Evolutionary conservation across 2,329 filamentous ascomycete genomes (phyloP).

Genomic region (Paecilomyces sp.): DNA sequence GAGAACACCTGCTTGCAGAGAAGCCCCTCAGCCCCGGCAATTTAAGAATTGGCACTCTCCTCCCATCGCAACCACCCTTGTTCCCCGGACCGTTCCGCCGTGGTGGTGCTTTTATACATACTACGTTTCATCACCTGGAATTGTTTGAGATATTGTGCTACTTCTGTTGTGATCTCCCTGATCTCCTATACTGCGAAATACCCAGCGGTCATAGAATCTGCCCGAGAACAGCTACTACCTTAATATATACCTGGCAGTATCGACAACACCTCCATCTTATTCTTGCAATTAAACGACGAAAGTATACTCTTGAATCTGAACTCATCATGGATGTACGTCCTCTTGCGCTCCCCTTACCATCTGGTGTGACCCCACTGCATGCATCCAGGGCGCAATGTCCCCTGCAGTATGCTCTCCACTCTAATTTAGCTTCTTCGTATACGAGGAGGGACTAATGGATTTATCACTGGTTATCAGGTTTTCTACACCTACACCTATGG

Average conservation of each 20-base stretch:
- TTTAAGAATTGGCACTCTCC: neutral
- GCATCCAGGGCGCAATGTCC: neutral
- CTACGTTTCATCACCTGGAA: too few species aligned
- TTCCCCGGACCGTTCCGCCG: neutral
- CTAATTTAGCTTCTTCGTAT: too few species aligned
- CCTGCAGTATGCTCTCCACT: neutral
- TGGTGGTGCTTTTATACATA: neutral
- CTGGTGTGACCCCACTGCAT: neutral
- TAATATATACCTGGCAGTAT: neutral
- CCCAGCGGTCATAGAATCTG: neutral
- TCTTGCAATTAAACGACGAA: neutral
- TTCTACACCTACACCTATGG: slow-evolving; percentile 40
- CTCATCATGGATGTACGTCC: slow-evolving; percentile 13
- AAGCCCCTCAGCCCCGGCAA: neutral
- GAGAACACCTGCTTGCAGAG: neutral
- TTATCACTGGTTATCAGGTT: slow-evolving; percentile 20
- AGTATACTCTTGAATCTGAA: slow-evolving; percentile 3
- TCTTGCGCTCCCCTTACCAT: neutral
- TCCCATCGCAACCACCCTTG: too few species aligned
- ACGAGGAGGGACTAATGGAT: neutral
- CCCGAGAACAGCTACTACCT: neutral
- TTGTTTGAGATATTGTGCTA: too few species aligned
- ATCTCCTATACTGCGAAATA: neutral
- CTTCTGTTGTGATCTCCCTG: neutral
- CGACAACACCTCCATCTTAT: neutral